Evolutionary conservation across 2,329 filamentous ascomycete species (phyloP).

Genomic region (Alternaria tenuissima): DNA sequence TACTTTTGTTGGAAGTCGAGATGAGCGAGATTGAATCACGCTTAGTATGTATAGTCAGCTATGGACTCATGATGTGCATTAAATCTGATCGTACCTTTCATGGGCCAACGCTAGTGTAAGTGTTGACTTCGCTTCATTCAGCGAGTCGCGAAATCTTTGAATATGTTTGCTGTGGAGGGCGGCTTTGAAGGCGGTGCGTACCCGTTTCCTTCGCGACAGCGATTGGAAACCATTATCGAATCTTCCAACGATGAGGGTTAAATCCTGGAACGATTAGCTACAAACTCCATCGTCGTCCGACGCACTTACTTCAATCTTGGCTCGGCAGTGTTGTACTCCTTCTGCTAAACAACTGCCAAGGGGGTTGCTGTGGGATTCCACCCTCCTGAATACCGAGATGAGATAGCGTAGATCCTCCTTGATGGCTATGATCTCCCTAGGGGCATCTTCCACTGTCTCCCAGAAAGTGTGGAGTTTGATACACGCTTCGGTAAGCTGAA

Average conservation of each 20-base stretch:
- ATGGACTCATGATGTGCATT: background rate
- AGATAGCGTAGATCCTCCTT: constrained; percentile 24
- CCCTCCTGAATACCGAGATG: constrained; percentile 17
- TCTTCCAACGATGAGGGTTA: background rate
- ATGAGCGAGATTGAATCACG: background rate
- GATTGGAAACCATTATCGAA: background rate
- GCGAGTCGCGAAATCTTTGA: background rate
- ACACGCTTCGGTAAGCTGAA: background rate
- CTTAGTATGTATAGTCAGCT: background rate
- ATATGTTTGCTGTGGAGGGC: background rate
- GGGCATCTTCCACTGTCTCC: constrained; percentile 25
- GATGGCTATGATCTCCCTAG: constrained; percentile 19
- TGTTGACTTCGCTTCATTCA: background rate
- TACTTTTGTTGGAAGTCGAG: no score
- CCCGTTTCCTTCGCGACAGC: background rate
- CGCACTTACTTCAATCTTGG: constrained; percentile 6
- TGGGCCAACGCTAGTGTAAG: background rate
- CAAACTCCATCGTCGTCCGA: fast-evolving
- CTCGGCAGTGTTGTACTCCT: constrained; percentile 19
- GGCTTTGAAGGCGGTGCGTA: background rate
- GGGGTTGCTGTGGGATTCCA: constrained; percentile 4
- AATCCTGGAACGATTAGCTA: background rate
- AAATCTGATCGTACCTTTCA: background rate
- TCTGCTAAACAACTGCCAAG: constrained; percentile 18
- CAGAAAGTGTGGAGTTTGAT: constrained; percentile 19